These are phyloP conservation scores for Saxophila tyrrhenica DNA, from an alignment of 495 filamentous ascomycete species.

Conservation along the genomic window DNA sequence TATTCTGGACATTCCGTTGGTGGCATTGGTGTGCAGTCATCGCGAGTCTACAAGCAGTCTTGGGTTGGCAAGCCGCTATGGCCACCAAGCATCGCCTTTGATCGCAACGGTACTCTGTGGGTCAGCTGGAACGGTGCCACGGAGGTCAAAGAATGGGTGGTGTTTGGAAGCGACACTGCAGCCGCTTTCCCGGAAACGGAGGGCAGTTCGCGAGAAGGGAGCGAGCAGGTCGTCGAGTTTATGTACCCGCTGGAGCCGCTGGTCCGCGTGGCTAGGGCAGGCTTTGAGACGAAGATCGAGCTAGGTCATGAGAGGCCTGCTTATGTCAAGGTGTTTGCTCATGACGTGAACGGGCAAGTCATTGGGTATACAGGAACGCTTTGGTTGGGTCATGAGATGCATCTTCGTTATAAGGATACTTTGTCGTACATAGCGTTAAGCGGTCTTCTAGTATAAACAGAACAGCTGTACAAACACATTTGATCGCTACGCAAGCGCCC, in stretches of 20 bases:
- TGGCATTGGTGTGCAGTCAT: neutral
- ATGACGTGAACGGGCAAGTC: neutral
- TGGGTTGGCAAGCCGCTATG: slow-evolving; percentile 3
- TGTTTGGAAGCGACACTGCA: neutral
- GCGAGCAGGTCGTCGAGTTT: neutral
- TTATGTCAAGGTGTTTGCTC: neutral
- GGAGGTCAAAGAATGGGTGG: slow-evolving; percentile 1
- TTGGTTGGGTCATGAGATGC: neutral
- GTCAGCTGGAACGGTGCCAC: slow-evolving; percentile 16
- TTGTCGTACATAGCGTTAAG: neutral
- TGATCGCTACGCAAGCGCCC: neutral
- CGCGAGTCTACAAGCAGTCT: slow-evolving; percentile 5
- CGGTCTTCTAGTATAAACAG: neutral
- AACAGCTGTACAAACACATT: neutral
- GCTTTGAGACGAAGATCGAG: neutral
- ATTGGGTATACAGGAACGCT: neutral
- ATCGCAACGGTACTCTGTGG: neutral
- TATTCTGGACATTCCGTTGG: neutral
- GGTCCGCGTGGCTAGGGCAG: neutral
- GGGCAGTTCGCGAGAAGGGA: neutral
- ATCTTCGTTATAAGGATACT: neutral
- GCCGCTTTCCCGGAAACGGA: neutral
- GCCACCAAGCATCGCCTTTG: neutral
- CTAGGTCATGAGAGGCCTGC: neutral
- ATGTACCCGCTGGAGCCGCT: neutral